These are phyloP conservation scores for Tephrocybe sp. DNA, from an alignment of 768 basidiomycete species.

Conservation along the genomic window DNA sequence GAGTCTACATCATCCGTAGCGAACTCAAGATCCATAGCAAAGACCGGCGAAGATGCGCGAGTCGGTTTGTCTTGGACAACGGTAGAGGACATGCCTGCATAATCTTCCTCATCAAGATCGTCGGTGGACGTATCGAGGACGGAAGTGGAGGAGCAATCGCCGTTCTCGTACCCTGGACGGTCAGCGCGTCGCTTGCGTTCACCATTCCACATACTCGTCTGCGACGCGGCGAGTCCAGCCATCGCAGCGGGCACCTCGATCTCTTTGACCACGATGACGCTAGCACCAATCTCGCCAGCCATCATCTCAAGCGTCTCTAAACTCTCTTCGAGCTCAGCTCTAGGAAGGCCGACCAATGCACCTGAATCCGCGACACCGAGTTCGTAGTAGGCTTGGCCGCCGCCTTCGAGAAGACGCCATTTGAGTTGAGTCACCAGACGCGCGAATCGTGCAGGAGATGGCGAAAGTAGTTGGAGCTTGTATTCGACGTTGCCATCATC, in stretches of 20 bases:
- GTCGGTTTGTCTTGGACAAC: slow-evolving; percentile 25
- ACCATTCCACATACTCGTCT: slow-evolving; percentile 36
- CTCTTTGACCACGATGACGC: slow-evolving; percentile 88
- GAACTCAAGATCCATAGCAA: slow-evolving; percentile 48
- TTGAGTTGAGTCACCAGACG: slow-evolving; percentile 93
- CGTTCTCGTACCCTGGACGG: slow-evolving; percentile 14
- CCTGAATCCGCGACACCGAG: slow-evolving; percentile 86
- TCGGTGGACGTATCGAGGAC: slow-evolving; percentile 35
- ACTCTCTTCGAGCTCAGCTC: slow-evolving; percentile 73
- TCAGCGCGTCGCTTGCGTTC: slow-evolving; percentile 33
- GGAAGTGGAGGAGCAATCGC: slow-evolving; percentile 22
- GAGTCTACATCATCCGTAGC: slow-evolving; percentile 31
- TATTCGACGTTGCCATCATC: slow-evolving; percentile 93
- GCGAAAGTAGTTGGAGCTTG: slow-evolving; percentile 85
- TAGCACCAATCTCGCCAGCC: slow-evolving; percentile 92
- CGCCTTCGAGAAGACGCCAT: slow-evolving; percentile 87
- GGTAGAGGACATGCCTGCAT: slow-evolving; percentile 28
- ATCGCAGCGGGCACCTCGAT: slow-evolving; percentile 69
- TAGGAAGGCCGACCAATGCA: slow-evolving; percentile 74
- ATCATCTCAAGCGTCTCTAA: slow-evolving; percentile 89
- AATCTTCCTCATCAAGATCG: slow-evolving; percentile 29
- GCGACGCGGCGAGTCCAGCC: slow-evolving; percentile 33
- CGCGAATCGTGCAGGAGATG: slow-evolving; percentile 71
- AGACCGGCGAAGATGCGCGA: slow-evolving; percentile 29
- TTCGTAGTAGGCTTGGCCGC: slow-evolving; percentile 83